Conservation (phyloP, 768 basidiomycete genomes). For the Mycena galericulata region DNA sequence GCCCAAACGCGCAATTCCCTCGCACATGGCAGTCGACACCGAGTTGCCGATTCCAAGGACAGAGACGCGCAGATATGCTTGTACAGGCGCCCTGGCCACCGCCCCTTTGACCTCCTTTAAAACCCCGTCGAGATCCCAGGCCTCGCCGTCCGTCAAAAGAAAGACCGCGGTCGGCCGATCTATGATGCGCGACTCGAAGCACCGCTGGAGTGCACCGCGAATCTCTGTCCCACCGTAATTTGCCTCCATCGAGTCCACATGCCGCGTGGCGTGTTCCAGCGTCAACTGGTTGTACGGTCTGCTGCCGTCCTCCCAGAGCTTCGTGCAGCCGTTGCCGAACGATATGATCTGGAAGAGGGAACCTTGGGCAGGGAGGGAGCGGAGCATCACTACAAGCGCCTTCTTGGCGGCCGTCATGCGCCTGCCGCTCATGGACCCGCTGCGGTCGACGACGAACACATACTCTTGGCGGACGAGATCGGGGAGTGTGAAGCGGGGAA, state of each 20-base stretch:
- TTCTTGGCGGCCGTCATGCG: constrained; percentile 50
- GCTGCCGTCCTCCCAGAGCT: constrained; percentile 47
- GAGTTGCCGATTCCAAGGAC: constrained; percentile 57
- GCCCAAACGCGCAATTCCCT: constrained; percentile 54
- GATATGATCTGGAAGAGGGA: constrained; percentile 58
- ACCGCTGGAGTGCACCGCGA: constrained; percentile 42
- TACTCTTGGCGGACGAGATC: constrained; percentile 54
- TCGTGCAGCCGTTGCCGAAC: constrained; percentile 44
- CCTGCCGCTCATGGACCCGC: constrained; percentile 50
- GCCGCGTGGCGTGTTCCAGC: constrained; percentile 44
- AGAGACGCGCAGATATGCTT: constrained; percentile 53
- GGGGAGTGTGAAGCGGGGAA: constrained; percentile 54
- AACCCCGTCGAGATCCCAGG: constrained; percentile 29
- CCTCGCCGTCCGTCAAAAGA: constrained; percentile 59
- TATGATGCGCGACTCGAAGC: constrained; percentile 41
- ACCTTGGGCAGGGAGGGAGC: constrained; percentile 47
- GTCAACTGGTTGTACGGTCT: constrained; percentile 35
- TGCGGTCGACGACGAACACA: constrained; percentile 61
- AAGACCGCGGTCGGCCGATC: constrained; percentile 53
- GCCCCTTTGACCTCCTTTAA: constrained; percentile 33
- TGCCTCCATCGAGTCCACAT: constrained; percentile 44
- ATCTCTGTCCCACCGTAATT: constrained; percentile 57
- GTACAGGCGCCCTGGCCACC: constrained; percentile 34
- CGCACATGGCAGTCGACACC: constrained; percentile 54
- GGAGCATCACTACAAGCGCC: constrained; percentile 53